These are phyloP conservation scores for Kluyveromyces wickerhamii DNA, from an alignment of 805 yeast species.

Conservation along the genomic window DNA sequence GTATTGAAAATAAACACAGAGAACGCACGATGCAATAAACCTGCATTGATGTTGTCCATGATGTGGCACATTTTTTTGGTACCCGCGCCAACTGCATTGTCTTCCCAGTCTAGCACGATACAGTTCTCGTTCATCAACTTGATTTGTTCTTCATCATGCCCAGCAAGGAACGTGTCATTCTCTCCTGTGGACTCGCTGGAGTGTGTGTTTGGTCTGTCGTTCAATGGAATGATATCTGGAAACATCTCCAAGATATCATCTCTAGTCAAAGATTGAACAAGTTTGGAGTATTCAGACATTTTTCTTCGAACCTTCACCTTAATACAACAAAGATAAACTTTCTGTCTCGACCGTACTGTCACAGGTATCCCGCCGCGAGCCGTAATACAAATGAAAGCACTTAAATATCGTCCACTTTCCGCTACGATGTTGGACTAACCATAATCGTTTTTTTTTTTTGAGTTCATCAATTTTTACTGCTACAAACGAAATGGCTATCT, in stretches of 20 bases:
- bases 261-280: constrained; percentile 45
- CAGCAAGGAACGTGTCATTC: constrained; percentile 51
- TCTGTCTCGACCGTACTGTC: too few species aligned
- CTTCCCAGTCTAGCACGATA: constrained; percentile 84
- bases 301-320: neutral
- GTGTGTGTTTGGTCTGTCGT: constrained; percentile 49
- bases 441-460: too few species aligned
- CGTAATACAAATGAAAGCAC: too few species aligned
- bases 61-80: constrained; percentile 86
- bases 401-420: too few species aligned
- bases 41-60: constrained; percentile 78
- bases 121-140: constrained; percentile 94
- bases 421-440: too few species aligned
- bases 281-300: constrained; percentile 35
- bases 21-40: constrained; percentile 90
- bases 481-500: too few species aligned
- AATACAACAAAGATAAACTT: too few species aligned
- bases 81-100: constrained; percentile 84
- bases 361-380: too few species aligned
- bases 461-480: too few species aligned
- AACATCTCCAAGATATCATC: constrained; percentile 49
- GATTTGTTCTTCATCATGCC: constrained; percentile 92
- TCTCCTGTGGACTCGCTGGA: constrained; percentile 29
- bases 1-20: constrained; percentile 88
- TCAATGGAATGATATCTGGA: constrained; percentile 61